These are phyloP conservation scores for Akanthomyces lecanii DNA, from an alignment of 2,329 filamentous ascomycete genomes.

Conservation along the genomic window DNA sequence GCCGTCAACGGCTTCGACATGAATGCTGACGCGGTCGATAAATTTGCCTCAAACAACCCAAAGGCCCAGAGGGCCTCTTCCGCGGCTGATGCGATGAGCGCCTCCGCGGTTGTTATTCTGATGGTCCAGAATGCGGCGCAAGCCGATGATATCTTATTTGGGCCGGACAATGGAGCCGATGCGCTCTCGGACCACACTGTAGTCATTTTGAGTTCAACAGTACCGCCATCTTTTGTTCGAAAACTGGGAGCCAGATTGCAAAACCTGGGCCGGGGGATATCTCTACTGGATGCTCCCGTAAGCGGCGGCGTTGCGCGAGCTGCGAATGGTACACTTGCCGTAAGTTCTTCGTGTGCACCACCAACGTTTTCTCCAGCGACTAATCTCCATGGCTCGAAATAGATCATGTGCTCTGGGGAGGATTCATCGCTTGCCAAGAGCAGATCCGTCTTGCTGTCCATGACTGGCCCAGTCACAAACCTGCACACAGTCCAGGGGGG, in stretches of 20 bases:
- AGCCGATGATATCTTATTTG: constrained; percentile 31
- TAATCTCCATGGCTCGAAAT: background rate
- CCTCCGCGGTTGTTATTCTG: constrained; percentile 29
- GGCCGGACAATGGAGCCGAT: constrained; percentile 25
- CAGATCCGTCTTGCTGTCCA: constrained; percentile 27
- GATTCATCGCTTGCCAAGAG: constrained; percentile 23
- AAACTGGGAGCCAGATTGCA: constrained; percentile 22
- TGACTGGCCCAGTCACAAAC: constrained; percentile 30
- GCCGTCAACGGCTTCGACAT: constrained; percentile 33
- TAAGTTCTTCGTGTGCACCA: constrained; percentile 18
- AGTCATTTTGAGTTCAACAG: constrained; percentile 34
- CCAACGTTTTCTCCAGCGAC: background rate
- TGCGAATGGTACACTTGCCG: constrained; percentile 33
- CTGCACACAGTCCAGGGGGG: constrained; percentile 47
- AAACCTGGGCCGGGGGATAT: constrained; percentile 25
- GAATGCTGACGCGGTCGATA: constrained; percentile 27
- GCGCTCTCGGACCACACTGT: constrained; percentile 26
- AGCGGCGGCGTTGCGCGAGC: constrained; percentile 36
- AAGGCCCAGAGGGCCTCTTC: constrained; percentile 23
- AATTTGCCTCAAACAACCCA: constrained; percentile 25
- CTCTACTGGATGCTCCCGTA: constrained; percentile 34
- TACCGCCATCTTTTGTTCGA: constrained; percentile 30
- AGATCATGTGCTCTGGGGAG: constrained; percentile 33
- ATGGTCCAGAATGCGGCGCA: constrained; percentile 36
- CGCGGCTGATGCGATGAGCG: constrained; percentile 27